These are phyloP conservation scores for Floccularia luteovirens DNA, from an alignment of 768 basidiomycete genomes.

Conservation along the genomic window DNA sequence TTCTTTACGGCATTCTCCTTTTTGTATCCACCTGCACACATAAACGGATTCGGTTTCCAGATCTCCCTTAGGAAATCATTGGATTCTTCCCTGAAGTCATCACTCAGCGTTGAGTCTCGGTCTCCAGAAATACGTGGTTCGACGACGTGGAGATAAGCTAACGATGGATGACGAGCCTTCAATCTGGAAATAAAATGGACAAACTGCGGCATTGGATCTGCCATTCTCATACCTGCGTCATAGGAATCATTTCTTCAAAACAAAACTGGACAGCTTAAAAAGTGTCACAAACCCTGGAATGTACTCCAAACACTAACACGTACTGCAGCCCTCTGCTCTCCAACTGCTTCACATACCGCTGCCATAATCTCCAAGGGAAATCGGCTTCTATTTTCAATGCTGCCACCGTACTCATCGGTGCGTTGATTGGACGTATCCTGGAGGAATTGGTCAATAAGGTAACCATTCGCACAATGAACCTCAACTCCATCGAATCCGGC, in stretches of 20 bases:
- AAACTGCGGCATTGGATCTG: conserved; percentile 49
- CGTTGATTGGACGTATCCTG: conserved; percentile 49
- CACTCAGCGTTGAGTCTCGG: conserved; percentile 4
- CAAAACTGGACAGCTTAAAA: neutral
- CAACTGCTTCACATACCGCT: conserved; percentile 40
- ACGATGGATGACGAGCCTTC: conserved; percentile 25
- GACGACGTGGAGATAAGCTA: conserved; percentile 46
- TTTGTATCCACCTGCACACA: conserved; percentile 25
- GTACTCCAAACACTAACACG: conserved; percentile 34
- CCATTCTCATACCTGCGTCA: conserved; percentile 51
- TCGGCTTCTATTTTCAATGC: conserved; percentile 47
- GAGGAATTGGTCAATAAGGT: conserved; percentile 54
- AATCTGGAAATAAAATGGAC: conserved; percentile 36
- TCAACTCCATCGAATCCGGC: conserved; percentile 67
- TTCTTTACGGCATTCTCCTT: conserved; percentile 19
- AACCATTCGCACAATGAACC: conserved; percentile 39
- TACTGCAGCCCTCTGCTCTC: conserved; percentile 32
- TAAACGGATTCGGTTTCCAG: conserved; percentile 20
- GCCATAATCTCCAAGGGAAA: conserved; percentile 51
- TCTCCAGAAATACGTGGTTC: conserved; percentile 24
- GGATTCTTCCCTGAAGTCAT: too few relatives aligned
- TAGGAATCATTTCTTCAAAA: conserved; percentile 6
- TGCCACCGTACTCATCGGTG: conserved; percentile 64
- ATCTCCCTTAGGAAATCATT: conserved; percentile 21
- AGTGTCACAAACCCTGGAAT: conserved; percentile 17